Percentiles rank a stretch among this genome's conserved stretches.
Conservation (phyloP, 2,329 filamentous ascomycete genomes). For the Tothia fuscella region DNA sequence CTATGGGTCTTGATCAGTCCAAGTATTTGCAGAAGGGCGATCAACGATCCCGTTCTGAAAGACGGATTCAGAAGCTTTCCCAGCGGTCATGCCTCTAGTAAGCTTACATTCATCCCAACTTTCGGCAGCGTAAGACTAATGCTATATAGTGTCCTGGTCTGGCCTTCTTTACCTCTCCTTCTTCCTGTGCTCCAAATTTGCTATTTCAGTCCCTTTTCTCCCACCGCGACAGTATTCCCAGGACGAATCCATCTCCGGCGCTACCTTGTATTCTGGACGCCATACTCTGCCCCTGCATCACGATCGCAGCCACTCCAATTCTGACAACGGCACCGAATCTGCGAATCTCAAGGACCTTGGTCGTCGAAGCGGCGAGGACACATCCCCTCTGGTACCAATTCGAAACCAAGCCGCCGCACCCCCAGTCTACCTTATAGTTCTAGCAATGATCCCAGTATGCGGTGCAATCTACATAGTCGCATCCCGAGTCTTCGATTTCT, state of each 20-base stretch:
- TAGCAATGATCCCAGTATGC: conserved; percentile 60
- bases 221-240: conserved; percentile 36
- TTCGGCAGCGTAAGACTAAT: conserved; percentile 2
- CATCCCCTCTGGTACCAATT: conserved; percentile 54
- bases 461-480: conserved; percentile 70
- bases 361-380: conserved; percentile 61
- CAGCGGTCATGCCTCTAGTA: conserved; percentile 61
- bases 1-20: conserved; percentile 58
- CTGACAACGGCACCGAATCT: neutral
- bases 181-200: conserved; percentile 75
- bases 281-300: neutral
- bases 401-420: conserved; percentile 70
- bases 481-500: conserved; percentile 77
- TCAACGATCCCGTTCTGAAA: conserved; percentile 45
- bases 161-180: conserved; percentile 78
- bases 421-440: conserved; percentile 62
- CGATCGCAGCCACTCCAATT: neutral
- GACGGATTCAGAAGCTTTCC: conserved; percentile 83
- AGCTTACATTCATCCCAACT: conserved; percentile 15
- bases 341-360: conserved; percentile 24
- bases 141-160: conserved; percentile 50
- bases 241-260: conserved; percentile 29
- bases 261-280: neutral
- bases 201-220: conserved; percentile 60
- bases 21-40: conserved; percentile 59